phyloP scores from a whole-genome alignment of 441 rosid genomes.

The Gossypium laxum region DNA sequence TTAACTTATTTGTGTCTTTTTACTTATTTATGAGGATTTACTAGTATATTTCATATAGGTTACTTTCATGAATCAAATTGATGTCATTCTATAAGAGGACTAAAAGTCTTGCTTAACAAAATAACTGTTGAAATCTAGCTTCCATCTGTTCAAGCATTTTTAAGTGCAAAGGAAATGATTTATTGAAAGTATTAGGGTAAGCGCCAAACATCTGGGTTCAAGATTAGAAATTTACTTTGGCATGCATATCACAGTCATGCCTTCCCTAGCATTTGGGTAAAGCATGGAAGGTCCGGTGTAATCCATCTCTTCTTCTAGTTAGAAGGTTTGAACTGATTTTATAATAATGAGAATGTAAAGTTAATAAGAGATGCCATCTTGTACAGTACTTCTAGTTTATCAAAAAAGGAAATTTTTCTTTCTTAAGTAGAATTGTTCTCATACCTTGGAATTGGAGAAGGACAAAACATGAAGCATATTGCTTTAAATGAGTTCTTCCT shows the following conservation, averaged over 20 bases:
- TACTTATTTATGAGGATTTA: neutral
- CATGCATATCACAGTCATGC: constrained; percentile 6
- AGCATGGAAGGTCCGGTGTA: neutral
- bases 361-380: constrained; percentile 1
- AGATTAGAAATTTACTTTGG: neutral
- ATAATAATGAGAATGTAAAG: neutral
- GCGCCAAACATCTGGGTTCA: neutral
- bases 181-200: neutral
- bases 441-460: neutral
- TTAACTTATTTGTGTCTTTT: neutral
- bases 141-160: constrained; percentile 1
- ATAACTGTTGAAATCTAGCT: neutral
- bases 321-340: neutral
- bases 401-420: neutral
- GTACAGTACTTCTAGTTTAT: neutral
- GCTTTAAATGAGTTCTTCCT: neutral
- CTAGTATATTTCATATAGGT: neutral
- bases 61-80: neutral
- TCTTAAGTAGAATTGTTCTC: neutral
- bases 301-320: neutral
- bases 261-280: neutral
- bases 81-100: neutral
- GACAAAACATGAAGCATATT: neutral
- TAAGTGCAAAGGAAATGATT: neutral
- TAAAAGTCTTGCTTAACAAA: constrained; percentile 2